Base-by-base conservation (phyloP, 2,329 filamentous ascomycete species). In the Fusarium buxicola region DNA sequence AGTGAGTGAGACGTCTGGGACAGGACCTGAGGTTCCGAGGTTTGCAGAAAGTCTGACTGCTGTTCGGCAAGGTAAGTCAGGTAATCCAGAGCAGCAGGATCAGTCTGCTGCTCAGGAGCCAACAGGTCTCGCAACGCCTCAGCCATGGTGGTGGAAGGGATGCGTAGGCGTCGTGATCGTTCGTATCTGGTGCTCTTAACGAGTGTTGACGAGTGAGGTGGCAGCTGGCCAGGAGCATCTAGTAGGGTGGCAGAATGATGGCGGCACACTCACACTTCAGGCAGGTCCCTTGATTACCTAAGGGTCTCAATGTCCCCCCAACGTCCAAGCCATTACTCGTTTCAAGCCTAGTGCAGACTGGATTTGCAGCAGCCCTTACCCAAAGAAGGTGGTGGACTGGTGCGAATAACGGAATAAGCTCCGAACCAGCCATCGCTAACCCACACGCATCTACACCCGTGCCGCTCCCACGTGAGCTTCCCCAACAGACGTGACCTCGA, bases 1-100 rank as follows among this genome's bases (percentile, higher is more conserved):
- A 91, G 85, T 0, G 92, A 91, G 61, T 97, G 92, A 4, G 91
- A 89, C 52, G 88, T 84, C 70, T 97, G 92, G 1, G 90, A 82
- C n/a, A 98, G 85, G 1, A 87, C 88, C 60, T 92, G 88, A 1
- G 90, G 89, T 76, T 99, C 95, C 7, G 85, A 88, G 21, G 86
- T 86, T 46, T 86, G 86, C 50, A 98, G 84, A 31, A 90, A 86
- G 21, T 88, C 82, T 46, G 96, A 83, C 11, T 92, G 87, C 49
- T 96, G 88, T 4, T 91, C 91, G 7, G 91, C 88, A 40, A 98
- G 82, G 59, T 89, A 87, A 58, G 87, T 84, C 41, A 98, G 87
- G 75, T 98, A 99, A 48, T 85, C 81, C 47, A 86, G 80, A 10
- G 86, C 86, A 32, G 82, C 79, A 9, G 82, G 74, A 72, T 90